phyloP scores from a whole-genome alignment of 192 early-diverging fungal genomes.

The Coemansia sp. region DNA sequence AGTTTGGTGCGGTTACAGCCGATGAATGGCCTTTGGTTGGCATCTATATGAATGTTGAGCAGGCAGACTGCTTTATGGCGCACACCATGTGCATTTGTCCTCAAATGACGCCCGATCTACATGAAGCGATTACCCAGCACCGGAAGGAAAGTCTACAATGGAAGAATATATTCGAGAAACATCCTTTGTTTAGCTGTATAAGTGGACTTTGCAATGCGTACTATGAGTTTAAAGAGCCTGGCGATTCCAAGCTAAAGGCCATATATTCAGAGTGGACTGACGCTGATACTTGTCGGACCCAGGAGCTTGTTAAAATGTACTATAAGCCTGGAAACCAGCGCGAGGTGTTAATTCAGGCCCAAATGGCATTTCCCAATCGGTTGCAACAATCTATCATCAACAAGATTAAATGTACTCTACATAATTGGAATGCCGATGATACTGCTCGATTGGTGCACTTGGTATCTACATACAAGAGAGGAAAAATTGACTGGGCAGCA shows the following conservation, averaged over 20 bases:
- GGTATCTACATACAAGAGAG: background rate
- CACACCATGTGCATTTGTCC: background rate
- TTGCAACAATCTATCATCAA: background rate
- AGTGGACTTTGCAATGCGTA: background rate
- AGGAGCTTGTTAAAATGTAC: background rate
- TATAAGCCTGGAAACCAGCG: background rate
- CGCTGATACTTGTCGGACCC: background rate
- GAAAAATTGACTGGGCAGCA: background rate
- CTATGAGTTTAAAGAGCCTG: background rate
- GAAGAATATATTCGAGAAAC: background rate
- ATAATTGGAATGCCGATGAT: background rate
- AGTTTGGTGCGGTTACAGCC: background rate
- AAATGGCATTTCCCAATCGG: background rate
- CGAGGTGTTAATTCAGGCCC: background rate
- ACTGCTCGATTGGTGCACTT: background rate
- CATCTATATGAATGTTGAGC: background rate
- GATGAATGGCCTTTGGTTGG: background rate
- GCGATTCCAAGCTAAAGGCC: background rate
- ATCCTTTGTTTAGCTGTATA: background rate
- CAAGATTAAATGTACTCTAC: background rate
- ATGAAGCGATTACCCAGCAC: background rate
- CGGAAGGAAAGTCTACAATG: background rate
- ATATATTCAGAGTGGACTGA: background rate
- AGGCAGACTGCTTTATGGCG: background rate
- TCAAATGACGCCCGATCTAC: background rate